Evolutionary conservation across 495 filamentous ascomycete genomes (phyloP).

Genomic region (Penicillium steckii): DNA sequence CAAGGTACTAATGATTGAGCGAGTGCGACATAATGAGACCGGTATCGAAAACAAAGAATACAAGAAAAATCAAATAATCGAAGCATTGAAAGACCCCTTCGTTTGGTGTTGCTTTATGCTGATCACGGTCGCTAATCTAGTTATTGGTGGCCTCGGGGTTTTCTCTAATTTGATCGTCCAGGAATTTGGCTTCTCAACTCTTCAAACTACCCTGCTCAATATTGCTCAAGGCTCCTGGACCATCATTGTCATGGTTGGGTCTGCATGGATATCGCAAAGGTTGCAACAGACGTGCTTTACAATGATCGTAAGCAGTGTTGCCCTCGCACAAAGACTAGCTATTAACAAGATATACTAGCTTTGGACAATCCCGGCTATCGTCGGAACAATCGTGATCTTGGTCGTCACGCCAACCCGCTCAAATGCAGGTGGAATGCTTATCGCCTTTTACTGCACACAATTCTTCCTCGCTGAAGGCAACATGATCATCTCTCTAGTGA

Average conservation of each 20-base stretch:
- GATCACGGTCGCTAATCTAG: constrained; percentile 11
- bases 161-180: constrained; percentile 36
- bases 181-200: constrained; percentile 28
- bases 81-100: constrained; percentile 43
- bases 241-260: constrained; percentile 21
- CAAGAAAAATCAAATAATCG: constrained; percentile 48
- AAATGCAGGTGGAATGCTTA: constrained; percentile 18
- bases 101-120: constrained; percentile 25
- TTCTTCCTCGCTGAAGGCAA: constrained; percentile 22
- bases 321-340: background rate
- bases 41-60: constrained; percentile 56
- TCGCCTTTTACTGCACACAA: constrained; percentile 28
- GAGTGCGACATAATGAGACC: constrained; percentile 52
- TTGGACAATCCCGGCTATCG: constrained; percentile 10
- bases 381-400: constrained; percentile 19
- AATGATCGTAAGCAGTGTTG: constrained; percentile 19
- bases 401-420: constrained; percentile 14
- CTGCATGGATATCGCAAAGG: constrained; percentile 10
- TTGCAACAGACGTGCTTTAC: constrained; percentile 19
- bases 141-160: constrained; percentile 28
- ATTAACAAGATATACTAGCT: background rate
- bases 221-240: constrained; percentile 23
- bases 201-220: constrained; percentile 31
- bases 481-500: constrained; percentile 45
- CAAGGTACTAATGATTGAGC: constrained; percentile 47